Evolutionary conservation across 2,329 filamentous ascomycete genomes (phyloP).

Genomic region (Diaporthe velutina): DNA sequence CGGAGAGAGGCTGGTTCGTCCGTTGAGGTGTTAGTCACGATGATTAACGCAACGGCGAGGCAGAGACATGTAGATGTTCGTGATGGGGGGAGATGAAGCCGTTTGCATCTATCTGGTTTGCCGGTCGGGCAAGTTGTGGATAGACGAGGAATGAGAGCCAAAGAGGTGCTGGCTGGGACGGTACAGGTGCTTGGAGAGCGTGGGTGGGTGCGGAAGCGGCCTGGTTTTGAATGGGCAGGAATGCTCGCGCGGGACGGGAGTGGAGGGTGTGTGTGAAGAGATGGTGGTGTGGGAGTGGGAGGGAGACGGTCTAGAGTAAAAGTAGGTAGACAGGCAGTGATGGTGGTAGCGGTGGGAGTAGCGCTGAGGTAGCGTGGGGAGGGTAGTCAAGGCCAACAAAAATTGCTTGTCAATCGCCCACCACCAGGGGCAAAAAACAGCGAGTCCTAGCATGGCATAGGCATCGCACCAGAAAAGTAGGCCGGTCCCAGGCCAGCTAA

Average conservation of each 20-base stretch:
- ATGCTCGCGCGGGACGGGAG: constrained; percentile 24
- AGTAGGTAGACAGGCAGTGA: not conserved
- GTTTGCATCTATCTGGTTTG: constrained; percentile 18
- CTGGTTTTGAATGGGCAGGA: constrained; percentile 39
- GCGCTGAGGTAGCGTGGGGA: constrained; percentile 14
- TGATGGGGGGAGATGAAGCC: not conserved
- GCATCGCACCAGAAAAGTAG: constrained; percentile 10
- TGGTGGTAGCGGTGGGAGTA: constrained; percentile 1
- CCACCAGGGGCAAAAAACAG: not conserved
- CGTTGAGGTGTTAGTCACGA: constrained; percentile 11
- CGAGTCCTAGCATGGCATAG: constrained; percentile 9
- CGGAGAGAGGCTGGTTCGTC: constrained; percentile 8
- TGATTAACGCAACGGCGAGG: not conserved
- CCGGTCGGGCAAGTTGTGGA: constrained; percentile 15
- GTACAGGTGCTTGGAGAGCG: constrained; percentile 16
- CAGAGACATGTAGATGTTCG: constrained; percentile 10
- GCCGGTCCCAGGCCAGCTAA: not conserved
- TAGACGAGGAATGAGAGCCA: constrained; percentile 35
- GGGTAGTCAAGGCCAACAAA: constrained; percentile 17
- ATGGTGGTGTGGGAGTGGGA: not conserved
- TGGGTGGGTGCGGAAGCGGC: constrained; percentile 39
- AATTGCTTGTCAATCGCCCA: constrained; percentile 1
- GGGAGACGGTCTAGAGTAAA: constrained; percentile 3
- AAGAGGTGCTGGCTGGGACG: constrained; percentile 23
- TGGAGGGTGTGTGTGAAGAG: constrained; percentile 3